Base-by-base conservation (phyloP, 768 basidiomycete species). In the Suillus subaureus region DNA sequence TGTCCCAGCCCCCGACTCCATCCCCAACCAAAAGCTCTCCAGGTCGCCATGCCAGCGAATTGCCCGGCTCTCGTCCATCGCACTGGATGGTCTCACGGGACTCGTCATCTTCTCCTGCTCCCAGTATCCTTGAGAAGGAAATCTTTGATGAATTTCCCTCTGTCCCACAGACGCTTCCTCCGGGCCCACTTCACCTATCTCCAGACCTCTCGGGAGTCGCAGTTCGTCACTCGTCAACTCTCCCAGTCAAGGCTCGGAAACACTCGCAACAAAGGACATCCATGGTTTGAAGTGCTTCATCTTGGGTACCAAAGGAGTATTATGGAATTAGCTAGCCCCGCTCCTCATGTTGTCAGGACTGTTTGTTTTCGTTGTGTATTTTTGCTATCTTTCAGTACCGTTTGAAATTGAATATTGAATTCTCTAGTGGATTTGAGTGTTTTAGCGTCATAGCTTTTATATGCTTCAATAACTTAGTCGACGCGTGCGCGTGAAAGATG, bases 91-190 rank as follows among this genome's bases (percentile, higher is more conserved):
- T 85, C 75, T 83, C 37, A 64, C 77, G 21, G 72, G 75, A 80
- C 43, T 79, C 81, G 3, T 80, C 71, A 64, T 52, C 78, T 73
- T 66, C 78, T 79, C 68, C 86, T 80, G 67, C 86, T 78, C 60
- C 43, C 23, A 77, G 77, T 68, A 39, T 70, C 31, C 83, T 91
- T 51, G 88, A 89, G 71, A 79, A 80, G 66, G 84, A 84, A 13
- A 76, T 90, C 28, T 90, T 88, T 68, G 90, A 91, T 65, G 84
- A 89, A 8, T 92, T 92, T 75, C 91, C 91, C 28, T 84, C 84
- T 40, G 90, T 92, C 6, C 90, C 91, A 2, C 79, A 82, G 56
- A 80, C 79, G 21, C 74, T 81, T 6, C 84, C 85, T 2, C 70
- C 78, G 39, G 75, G 74, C 37, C 70, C 65, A 37, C 72, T 65